phyloP scores from a whole-genome alignment of 257 asterid genomes.

The Mentha longifolia region DNA sequence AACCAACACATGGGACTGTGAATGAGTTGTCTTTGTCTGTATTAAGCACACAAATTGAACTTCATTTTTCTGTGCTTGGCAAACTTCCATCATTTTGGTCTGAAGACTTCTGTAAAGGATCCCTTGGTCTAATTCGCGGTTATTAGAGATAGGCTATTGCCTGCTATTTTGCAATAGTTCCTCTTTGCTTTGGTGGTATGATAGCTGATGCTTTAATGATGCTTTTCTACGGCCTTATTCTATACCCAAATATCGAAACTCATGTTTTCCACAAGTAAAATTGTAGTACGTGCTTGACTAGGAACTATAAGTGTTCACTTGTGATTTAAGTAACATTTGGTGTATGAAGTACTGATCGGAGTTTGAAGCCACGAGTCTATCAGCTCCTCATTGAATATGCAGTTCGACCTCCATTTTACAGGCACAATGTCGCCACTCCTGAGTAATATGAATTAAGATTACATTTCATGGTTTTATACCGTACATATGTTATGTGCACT shows the following conservation, averaged over 20 bases:
- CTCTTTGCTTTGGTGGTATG: background rate
- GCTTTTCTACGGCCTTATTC: background rate
- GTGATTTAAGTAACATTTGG: too few species aligned
- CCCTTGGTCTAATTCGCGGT: conserved; percentile 1
- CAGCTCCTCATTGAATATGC: too few species aligned
- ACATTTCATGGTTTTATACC: background rate
- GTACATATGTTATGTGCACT: background rate
- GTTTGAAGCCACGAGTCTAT: too few species aligned
- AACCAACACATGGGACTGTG: background rate
- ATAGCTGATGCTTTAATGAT: background rate
- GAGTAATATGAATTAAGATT: background rate
- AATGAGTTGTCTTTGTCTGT: conserved; percentile 5
- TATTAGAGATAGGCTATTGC: background rate
- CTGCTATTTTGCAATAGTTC: background rate
- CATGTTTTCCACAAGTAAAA: background rate
- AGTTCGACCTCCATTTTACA: too few species aligned
- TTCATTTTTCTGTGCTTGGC: background rate
- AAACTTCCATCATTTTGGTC: background rate
- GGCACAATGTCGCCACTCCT: background rate
- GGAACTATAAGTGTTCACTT: too few species aligned
- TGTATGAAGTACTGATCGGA: too few species aligned
- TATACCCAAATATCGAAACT: background rate
- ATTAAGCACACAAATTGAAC: background rate
- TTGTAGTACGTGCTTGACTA: background rate
- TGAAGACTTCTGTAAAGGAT: background rate